Base-by-base conservation (phyloP, 441 rosid genomes). In the Gossypium trilobum region DNA sequence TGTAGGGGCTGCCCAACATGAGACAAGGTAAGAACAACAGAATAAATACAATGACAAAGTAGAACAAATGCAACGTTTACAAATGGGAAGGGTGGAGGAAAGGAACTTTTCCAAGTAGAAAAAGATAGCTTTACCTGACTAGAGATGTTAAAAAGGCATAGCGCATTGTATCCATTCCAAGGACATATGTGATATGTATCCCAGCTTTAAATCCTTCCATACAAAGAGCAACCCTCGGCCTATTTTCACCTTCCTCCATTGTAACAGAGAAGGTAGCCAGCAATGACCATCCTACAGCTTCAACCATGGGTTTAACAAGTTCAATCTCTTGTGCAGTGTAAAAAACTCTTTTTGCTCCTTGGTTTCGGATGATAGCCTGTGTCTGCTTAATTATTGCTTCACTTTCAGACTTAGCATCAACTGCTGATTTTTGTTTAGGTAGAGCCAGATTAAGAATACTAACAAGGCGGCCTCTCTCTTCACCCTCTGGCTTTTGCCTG, bases 191-290 rank as follows among this genome's bases (percentile, higher is more conserved):
- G 65, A 95, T 88, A 80, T 88, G 94, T 83, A 95, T 95, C 66
- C 97, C 98, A 85, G 98, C 97, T 86, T 86, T 93, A 78, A 95
- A 95, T 69, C 99, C 99, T 84, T 95, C 99, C 97, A 95, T 91
- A 82, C 98, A 95, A 71, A 88, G 93, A 81, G 87, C 79, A 79
- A 95, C 83, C 80, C 96, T 89, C 20, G 95, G 93, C 74, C 91
- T 95, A 84, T 90, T 91, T 50, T 95, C 99, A 82, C 91, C 98
- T 86, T 93, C 99, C 86, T 93, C 99, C 98, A 95, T 93, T 19
- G 96, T 95, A 73, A 95, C 99, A 0, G 99, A 95, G 86, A 95
- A 95, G 71, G 99, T 85, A 68, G 97, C 99, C 73, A 95, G 98
- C 78, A 93, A 78, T 62, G 98, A 91, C 99, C 99, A 95, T 68